Base-by-base conservation (phyloP, 23 red algal genomes). In the Gracilaria gracilis region DNA sequence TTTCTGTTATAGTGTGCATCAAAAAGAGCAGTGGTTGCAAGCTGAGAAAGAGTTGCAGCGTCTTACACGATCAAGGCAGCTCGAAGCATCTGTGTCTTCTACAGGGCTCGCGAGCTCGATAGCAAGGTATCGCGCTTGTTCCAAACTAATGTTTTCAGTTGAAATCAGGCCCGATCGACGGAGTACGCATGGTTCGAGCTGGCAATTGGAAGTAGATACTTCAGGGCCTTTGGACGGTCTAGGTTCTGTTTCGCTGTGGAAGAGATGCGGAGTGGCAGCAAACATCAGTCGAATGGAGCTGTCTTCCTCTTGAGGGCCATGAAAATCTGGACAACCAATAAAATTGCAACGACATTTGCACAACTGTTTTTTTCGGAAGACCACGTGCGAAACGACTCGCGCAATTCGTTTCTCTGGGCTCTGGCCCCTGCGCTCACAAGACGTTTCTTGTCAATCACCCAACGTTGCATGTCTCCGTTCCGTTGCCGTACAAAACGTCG, bases 301-400 rank as follows among this genome's bases (percentile, higher is more conserved):
- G 42, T 46, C 42, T 46, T 46, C 11, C 42, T 11, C 42, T 11
- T 11, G 55, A 12, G 55, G 4, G 5, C 2, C 55, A 20, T 59
- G 20, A 59, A 59, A n/a, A 59, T 65, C 61, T 65, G 61, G 24
- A 24, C 61, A 31, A 69, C 64, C 64, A 69, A 69, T 69, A 37
- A 69, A 69, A 19, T 36, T 69, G 64, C 64, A 36, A 69, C 13
- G 9, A 69, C 31, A 69, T 69, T 69, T 69, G 64, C 64, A 69
- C 6, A 0, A 7, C 51, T 6, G 14, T 55, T 19, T 20, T 48
- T 48, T 55, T 20, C 9, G 51, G 17, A 19, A 55, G 11, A 15
- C 11, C 19, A 17, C 9, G 51, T 20, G 51, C 17, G 19, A 19
- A 1, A 6, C 17, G 11, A 19, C 7, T 15, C 19, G 9, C 51